Evolutionary conservation across 306 rosid species (phyloP).

Genomic region (Sindora glabra): DNA sequence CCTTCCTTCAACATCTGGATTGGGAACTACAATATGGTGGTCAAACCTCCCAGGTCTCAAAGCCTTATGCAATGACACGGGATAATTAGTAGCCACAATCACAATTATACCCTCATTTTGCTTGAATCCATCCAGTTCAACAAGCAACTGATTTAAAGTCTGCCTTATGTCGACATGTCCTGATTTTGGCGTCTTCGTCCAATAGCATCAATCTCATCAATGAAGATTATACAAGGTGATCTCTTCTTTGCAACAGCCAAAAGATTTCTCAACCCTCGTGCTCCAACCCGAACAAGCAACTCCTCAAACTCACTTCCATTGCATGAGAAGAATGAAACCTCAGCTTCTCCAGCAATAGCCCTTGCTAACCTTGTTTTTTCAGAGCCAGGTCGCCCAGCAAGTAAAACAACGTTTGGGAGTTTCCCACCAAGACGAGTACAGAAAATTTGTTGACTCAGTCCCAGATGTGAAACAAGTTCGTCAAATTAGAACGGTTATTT

Average conservation of each 20-base stretch:
- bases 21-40: slow-evolving; percentile 58
- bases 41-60: slow-evolving; percentile 63
- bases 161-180: slow-evolving; percentile 62
- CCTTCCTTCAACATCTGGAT: slow-evolving; percentile 70
- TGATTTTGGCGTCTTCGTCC: slow-evolving; percentile 61
- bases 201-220: slow-evolving; percentile 62
- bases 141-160: slow-evolving; percentile 62
- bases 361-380: slow-evolving; percentile 74
- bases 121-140: slow-evolving; percentile 60
- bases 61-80: slow-evolving; percentile 54
- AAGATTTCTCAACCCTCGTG: slow-evolving; percentile 74
- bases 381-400: slow-evolving; percentile 75
- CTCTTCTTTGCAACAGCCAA: slow-evolving; percentile 64
- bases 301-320: slow-evolving; percentile 83
- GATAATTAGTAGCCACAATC: slow-evolving; percentile 58
- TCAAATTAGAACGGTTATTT: too few species aligned
- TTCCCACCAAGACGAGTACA: slow-evolving; percentile 87
- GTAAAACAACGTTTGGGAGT: slow-evolving; percentile 68
- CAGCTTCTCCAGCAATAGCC: slow-evolving; percentile 91
- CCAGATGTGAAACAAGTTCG: too few species aligned
- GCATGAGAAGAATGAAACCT: slow-evolving; percentile 73
- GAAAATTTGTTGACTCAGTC: too few species aligned
- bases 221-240: slow-evolving; percentile 73
- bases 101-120: slow-evolving; percentile 66
- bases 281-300: slow-evolving; percentile 84